Evolutionary conservation across 768 basidiomycete species (phyloP).

Genomic region (Amyloporia xantha): DNA sequence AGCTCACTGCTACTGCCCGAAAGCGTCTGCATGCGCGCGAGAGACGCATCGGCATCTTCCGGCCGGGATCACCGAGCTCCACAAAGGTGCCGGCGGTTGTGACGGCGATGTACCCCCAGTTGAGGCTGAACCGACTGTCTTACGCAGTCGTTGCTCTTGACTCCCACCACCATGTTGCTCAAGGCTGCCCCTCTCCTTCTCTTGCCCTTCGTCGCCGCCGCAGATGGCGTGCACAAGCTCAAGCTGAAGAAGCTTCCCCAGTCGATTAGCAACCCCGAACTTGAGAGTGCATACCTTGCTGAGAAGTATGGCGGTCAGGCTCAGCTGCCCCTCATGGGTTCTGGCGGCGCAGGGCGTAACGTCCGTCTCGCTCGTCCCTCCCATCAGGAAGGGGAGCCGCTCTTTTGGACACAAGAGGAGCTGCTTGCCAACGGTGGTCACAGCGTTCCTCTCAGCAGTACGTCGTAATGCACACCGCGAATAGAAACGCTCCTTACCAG

Average conservation of each 20-base stretch:
- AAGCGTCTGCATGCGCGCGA: not conserved
- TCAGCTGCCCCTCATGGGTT: conserved; percentile 62
- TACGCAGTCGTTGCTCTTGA: conserved; percentile 8
- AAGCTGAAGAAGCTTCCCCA: conserved; percentile 83
- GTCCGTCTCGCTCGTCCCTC: conserved; percentile 36
- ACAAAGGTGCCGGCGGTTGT: not conserved
- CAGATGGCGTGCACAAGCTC: conserved; percentile 67
- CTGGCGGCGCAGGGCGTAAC: conserved; percentile 65
- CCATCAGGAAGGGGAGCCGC: conserved; percentile 41
- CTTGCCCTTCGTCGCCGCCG: conserved; percentile 43
- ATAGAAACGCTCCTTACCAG: not conserved
- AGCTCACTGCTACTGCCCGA: not conserved
- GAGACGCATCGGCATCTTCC: not conserved
- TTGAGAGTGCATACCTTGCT: conserved; percentile 82
- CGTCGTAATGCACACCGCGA: conserved; percentile 20
- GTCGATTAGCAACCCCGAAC: conserved; percentile 49
- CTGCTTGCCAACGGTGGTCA: conserved; percentile 64
- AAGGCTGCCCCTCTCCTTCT: conserved; percentile 35
- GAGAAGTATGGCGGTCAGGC: conserved; percentile 81
- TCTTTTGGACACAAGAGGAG: conserved; percentile 80
- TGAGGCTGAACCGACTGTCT: too few relatives aligned
- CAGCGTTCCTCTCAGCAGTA: conserved; percentile 83
- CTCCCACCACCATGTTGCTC: conserved; percentile 31
- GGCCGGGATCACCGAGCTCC: not conserved
- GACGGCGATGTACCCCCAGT: conserved; percentile 1